Base-by-base conservation (phyloP, 2,329 filamentous ascomycete genomes). In the Aurifilum marmelostoma region DNA sequence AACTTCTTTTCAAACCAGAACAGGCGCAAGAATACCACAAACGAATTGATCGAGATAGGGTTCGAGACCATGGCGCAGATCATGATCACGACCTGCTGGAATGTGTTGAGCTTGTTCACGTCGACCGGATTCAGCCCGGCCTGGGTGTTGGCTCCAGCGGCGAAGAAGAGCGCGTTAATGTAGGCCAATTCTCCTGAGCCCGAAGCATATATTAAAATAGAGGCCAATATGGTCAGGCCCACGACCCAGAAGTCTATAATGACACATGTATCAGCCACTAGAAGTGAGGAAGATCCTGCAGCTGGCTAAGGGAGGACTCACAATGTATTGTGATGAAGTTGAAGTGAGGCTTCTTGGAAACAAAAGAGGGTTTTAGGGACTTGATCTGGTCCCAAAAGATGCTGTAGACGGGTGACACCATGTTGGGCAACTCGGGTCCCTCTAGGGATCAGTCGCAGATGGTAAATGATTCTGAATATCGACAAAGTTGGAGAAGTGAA, bases 1-100 rank as follows among this genome's bases (percentile, higher is more conserved):
- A 99, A 98, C 9, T 94, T 89, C 79, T 97, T 97, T 80, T 99
- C 94, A 77, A 99, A 99, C 95, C 95, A 99, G 80, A 97, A 97
- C 1, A 99, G 84, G 34, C 96, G 91, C 18, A 98, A 85, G 74
- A 97, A 95, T 9, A 99, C 96, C 59, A 99, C 93, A 59, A 88
- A 91, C 1, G 92, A 88, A 76, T 97, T 89, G 74, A 97, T 90
- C 61, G 92, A 90, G 71, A 97, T 96, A 0, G 94, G 94, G 64
- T 93, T 97, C 34, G 91, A 89, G 16, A 93, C 74, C 84, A 93
- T 90, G 4, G 91, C 83, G 54, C 92, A 84, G 8, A 94, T 75
- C 74, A 91, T 94, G 34, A 97, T 81, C 64, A 92, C 84, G 56
- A 92, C 78, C 80, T 96, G 91, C 77, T 93, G 91, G 71, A 91